Evolutionary conservation across 176 grass and related monocot species (phyloP), one percentile per base, ranked within the genome.

Genomic region (Triticum turgidum): DNA sequence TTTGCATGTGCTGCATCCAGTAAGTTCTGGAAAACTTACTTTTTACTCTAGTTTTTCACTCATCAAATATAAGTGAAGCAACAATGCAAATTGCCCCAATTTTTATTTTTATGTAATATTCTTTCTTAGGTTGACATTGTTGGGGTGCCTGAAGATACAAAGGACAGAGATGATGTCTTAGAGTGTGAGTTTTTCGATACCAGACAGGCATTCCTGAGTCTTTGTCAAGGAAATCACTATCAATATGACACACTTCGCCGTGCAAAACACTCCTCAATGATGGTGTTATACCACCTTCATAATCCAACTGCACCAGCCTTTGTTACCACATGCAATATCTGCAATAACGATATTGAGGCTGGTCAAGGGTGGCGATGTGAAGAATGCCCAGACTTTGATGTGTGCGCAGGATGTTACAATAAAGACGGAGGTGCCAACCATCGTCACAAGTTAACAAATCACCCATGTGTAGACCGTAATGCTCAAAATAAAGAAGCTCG

Each of bases 211-310:
- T 98, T 98, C 92, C 84, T 95, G 15, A 94, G 93, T 77, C 91
- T 98, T 6, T 98, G 96, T 81, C 96, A 98, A 82, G 96, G 96
- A 84, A 95, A 98, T 72, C 82, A 92, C 83, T 95, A 98, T 91
- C 96, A 98, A 90, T 91, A 94, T 79, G 91, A 98, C 64, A 98
- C 96, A 61, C 86, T 98, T 77, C 93, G 96, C 8, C 76, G 86
- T 78, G 96, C 96, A 66, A 95, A 98, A 76, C 96, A 98, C 85
- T 98, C 96, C 6, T 91, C 96, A 35, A 95, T 98, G 91, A 98
- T 98, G 96, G 81, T 98, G 54, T 72, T 98, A 56, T 95, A 98
- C 83, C 96, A 98, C 83, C 93, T 98, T 73, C 96, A 98, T 87
- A 94, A 98, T 86, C 96, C 93, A 58, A 92, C 93, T 69, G 93